Evolutionary conservation across 148 eudicot genomes (phyloP).

Genomic region (Amaranthus cruentus): DNA sequence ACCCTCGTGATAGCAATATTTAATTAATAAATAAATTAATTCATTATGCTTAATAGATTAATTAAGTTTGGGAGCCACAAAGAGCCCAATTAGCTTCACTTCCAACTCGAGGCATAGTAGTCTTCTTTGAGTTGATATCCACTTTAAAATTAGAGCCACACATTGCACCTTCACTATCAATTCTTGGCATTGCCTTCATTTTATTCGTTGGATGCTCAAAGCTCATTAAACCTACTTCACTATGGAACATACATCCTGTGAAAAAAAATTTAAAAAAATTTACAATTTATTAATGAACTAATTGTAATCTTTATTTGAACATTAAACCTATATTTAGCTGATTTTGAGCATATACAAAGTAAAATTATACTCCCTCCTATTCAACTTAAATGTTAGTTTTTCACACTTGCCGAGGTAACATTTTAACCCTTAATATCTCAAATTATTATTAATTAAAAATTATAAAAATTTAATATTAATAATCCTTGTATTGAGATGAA

Average conservation of each 20-base stretch:
- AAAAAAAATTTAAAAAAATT: neutral
- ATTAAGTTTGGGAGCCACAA: constrained; percentile 23
- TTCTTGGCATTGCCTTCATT: constrained; percentile 83
- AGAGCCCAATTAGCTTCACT: constrained; percentile 80
- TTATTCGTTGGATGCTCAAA: constrained; percentile 79
- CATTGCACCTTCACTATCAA: constrained; percentile 79
- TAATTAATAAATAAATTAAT: no score
- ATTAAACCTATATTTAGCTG: no score
- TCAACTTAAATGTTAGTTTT: no score
- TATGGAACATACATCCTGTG: constrained; percentile 80
- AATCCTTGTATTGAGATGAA: no score
- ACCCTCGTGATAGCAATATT: no score
- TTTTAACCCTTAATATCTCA: no score
- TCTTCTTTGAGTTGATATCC: constrained; percentile 51
- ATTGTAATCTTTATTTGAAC: neutral
- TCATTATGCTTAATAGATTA: neutral
- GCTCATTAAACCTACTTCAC: constrained; percentile 67
- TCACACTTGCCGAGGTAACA: no score
- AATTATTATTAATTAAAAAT: no score
- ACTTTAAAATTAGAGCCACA: constrained; percentile 85
- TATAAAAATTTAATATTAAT: no score
- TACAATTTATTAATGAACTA: neutral
- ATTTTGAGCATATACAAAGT: no score
- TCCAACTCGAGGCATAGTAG: constrained; percentile 76
- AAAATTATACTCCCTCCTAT: no score